phyloP scores from a whole-genome alignment of 805 yeast species.

The Wickerhamiella domercqiae region DNA sequence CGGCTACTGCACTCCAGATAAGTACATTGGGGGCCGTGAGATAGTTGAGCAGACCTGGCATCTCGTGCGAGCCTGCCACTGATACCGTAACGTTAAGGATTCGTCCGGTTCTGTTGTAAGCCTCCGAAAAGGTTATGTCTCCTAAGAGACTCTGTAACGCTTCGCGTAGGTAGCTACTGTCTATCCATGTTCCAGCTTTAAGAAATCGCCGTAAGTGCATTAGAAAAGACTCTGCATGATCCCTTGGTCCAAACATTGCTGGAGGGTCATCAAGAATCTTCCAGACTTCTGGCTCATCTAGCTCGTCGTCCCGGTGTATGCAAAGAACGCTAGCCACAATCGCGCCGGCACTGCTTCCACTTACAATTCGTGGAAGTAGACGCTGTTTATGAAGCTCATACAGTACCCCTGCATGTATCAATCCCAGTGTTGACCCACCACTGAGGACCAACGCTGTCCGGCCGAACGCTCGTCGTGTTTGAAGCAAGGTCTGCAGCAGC shows the following conservation, averaged over 20 bases:
- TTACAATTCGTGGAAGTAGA: slow-evolving; percentile 68
- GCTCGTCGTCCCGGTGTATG: slow-evolving; percentile 60
- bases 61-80: slow-evolving; percentile 80
- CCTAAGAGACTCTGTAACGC: slow-evolving; percentile 75
- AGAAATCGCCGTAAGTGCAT: slow-evolving; percentile 44
- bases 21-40: slow-evolving; percentile 87
- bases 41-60: slow-evolving; percentile 74
- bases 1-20: slow-evolving; percentile 78
- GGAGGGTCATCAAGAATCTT: slow-evolving; percentile 32
- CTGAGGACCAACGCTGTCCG: slow-evolving; percentile 87
- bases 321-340: slow-evolving; percentile 83
- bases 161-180: slow-evolving; percentile 48
- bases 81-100: slow-evolving; percentile 91
- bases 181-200: slow-evolving; percentile 83
- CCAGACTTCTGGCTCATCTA: slow-evolving; percentile 33
- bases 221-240: slow-evolving; percentile 37
- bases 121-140: slow-evolving; percentile 83
- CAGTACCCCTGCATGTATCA: slow-evolving; percentile 83
- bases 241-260: slow-evolving; percentile 43
- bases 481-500: slow-evolving; percentile 62
- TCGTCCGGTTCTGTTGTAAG: slow-evolving; percentile 84
- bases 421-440: slow-evolving; percentile 92
- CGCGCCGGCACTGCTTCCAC: slow-evolving; percentile 95
- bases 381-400: slow-evolving; percentile 61
- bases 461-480: slow-evolving; percentile 83